These are phyloP conservation scores for Candida xiaguanensis DNA, from an alignment of 805 yeast genomes.

Conservation along the genomic window DNA sequence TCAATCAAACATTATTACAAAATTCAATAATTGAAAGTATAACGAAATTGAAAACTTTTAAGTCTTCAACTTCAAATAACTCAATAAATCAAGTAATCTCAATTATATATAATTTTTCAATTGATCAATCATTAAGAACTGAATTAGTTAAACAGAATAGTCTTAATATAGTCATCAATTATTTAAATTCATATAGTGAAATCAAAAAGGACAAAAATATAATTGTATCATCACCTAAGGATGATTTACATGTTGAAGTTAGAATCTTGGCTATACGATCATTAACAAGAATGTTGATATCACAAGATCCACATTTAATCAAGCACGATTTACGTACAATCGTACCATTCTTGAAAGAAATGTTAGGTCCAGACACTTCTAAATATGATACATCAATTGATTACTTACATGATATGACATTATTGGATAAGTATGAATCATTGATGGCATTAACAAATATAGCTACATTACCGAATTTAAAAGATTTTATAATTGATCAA, in stretches of 20 bases:
- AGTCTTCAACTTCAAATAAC: constrained; percentile 10
- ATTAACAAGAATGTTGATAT: constrained; percentile 43
- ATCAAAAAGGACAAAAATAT: constrained; percentile 17
- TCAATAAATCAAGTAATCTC: constrained; percentile 23
- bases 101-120: constrained; percentile 33
- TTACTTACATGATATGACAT: constrained; percentile 27
- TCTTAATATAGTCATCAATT: constrained; percentile 35
- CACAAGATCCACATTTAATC: constrained; percentile 39
- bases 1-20: constrained; percentile 25
- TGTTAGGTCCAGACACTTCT: constrained; percentile 33
- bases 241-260: constrained; percentile 14
- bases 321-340: constrained; percentile 39
- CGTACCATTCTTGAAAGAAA: constrained; percentile 47
- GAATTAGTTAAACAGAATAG: constrained; percentile 48
- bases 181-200: constrained; percentile 27
- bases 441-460: constrained; percentile 67
- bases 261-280: constrained; percentile 35
- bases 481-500: constrained; percentile 40
- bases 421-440: constrained; percentile 49
- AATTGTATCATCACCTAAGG: constrained; percentile 17
- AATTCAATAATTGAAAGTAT: constrained; percentile 18
- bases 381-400: constrained; percentile 14
- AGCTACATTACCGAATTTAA: constrained; percentile 45
- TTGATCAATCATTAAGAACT: constrained; percentile 24
- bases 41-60: constrained; percentile 17